phyloP scores from a whole-genome alignment of 371 early-diverging fungal genomes.

The Mucor plumbeus region DNA sequence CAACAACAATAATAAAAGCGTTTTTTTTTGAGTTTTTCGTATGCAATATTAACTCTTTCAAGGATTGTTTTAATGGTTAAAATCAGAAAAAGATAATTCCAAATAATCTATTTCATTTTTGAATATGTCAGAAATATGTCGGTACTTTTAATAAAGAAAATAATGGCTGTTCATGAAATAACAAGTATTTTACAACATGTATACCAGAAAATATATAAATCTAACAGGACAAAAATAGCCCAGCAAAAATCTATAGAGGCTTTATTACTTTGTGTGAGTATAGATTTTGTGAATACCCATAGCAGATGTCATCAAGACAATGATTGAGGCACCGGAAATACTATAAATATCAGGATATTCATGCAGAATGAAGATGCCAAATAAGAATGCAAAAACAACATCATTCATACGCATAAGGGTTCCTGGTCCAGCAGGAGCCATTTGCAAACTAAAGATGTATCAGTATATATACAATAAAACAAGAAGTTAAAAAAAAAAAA shows the following conservation, averaged over 20 bases:
- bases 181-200: no score
- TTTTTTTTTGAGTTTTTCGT: no score
- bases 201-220: no score
- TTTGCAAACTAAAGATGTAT: conserved; percentile 57
- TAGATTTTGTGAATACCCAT: conserved; percentile 64
- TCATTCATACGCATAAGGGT: conserved; percentile 84
- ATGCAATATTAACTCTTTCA: no score
- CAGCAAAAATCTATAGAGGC: background rate
- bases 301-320: conserved; percentile 70
- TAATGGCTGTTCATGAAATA: no score
- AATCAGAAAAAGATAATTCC: no score
- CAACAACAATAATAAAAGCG: no score
- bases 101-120: no score
- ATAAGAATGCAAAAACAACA: conserved; percentile 80
- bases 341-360: conserved; percentile 65
- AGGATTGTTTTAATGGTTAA: no score
- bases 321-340: conserved; percentile 67
- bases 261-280: conserved; percentile 12
- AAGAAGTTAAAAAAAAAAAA: background rate
- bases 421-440: conserved; percentile 74
- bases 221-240: no score
- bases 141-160: no score
- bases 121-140: no score
- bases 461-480: background rate
- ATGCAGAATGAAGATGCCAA: conserved; percentile 71